Evolutionary conservation across 2,329 filamentous ascomycete species (phyloP).

Genomic region (Metarhizium anisopliae): DNA sequence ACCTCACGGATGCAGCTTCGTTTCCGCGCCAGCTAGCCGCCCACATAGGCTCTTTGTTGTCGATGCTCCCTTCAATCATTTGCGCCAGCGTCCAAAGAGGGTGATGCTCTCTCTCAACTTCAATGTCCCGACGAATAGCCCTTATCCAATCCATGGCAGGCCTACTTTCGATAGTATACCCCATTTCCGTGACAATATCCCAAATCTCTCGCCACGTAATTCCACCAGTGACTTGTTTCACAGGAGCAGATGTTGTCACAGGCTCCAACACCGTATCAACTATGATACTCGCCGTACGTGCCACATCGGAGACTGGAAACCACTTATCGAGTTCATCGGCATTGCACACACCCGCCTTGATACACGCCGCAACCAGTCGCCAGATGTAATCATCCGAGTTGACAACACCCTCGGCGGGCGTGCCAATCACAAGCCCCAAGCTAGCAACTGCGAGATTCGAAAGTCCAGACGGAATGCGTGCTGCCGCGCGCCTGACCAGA

Average conservation of each 20-base stretch:
- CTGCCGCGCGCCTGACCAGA: conserved; percentile 10
- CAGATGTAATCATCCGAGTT: conserved; percentile 14
- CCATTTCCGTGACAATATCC: conserved; percentile 1
- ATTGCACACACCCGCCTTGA: conserved; percentile 10
- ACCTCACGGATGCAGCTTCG: too few relatives aligned
- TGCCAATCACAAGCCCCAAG: conserved; percentile 12
- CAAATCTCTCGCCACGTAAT: conserved; percentile 4
- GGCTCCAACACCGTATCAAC: conserved; percentile 1
- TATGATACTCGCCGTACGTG: conserved; percentile 5
- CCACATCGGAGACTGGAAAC: conserved; percentile 8
- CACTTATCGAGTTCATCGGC: not conserved
- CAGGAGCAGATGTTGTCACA: too few relatives aligned
- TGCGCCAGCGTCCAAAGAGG: conserved; percentile 5
- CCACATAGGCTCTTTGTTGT: not conserved
- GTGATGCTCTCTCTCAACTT: conserved; percentile 4
- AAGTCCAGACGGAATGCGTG: conserved; percentile 3
- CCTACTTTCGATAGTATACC: not conserved
- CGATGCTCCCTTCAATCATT: not conserved
- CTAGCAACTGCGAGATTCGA: not conserved
- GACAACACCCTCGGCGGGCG: conserved; percentile 12
- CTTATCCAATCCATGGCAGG: not conserved
- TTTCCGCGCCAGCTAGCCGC: not conserved
- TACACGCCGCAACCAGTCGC: conserved; percentile 9
- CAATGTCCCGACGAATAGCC: conserved; percentile 2
- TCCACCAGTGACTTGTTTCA: conserved; percentile 2